Evolutionary conservation across 2,329 filamentous ascomycete genomes (phyloP).

Genomic region (Sclerotinia trifoliorum): DNA sequence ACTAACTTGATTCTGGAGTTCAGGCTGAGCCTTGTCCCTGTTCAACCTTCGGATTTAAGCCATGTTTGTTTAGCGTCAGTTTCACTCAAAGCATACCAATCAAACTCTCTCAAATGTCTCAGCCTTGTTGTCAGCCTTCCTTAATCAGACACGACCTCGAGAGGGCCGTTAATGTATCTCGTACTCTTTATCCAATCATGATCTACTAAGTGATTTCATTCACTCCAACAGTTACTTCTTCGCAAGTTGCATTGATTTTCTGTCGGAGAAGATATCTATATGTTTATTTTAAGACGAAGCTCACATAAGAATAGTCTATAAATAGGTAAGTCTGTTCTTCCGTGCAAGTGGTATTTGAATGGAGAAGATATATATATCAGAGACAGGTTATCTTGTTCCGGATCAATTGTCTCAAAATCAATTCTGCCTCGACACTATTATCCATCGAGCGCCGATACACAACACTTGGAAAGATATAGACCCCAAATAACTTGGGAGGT

Average conservation of each 20-base stretch:
- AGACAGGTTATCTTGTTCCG: neutral
- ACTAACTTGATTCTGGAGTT: neutral
- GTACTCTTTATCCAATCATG: neutral
- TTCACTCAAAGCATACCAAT: neutral
- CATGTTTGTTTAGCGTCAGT: neutral
- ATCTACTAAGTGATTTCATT: neutral
- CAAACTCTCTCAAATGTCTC: neutral
- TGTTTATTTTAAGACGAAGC: conserved; percentile 4
- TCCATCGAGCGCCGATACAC: neutral
- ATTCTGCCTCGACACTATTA: neutral
- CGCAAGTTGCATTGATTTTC: neutral
- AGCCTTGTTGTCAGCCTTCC: neutral
- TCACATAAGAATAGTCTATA: neutral
- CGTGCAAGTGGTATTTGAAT: neutral
- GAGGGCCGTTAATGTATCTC: neutral
- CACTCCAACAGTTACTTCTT: neutral
- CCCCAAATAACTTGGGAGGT: neutral
- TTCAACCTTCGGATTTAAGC: neutral
- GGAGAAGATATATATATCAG: neutral
- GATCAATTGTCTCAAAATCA: neutral
- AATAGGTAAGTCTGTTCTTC: conserved; percentile 8
- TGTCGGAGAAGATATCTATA: neutral
- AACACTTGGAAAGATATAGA: neutral
- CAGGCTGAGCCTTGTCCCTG: conserved; percentile 1
- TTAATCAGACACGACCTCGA: neutral